Base-by-base conservation (phyloP, 345 rosid genomes). In the Acer campestre region DNA sequence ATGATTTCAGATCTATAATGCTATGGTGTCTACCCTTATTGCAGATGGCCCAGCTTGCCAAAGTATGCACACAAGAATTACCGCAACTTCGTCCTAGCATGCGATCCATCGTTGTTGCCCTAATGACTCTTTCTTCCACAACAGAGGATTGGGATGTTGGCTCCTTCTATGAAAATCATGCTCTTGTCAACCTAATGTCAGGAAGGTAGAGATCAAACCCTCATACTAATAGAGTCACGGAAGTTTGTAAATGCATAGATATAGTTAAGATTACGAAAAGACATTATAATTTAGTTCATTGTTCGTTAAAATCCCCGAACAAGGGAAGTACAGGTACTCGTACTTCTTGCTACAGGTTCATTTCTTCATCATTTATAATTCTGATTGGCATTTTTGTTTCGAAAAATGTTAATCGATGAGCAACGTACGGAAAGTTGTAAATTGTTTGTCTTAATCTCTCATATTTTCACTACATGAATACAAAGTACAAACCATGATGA, bases 1-100 rank as follows among this genome's bases (percentile, higher is more conserved):
- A 17, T 9, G 68, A 61, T 79, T 66, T 53, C 13, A 46, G 23
- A 77, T 66, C 3, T 10, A 53, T 65, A 31, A 69, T 78, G 25
- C 73, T n/a, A 10, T 29, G 59, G 48, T 63, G 61, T 61, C 35
- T 73, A 25, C 18, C 46, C 70, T 46, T 29, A 59, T 75, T 76
- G 78, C 91, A 96, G 99, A 92, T 96, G 94, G 92, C 94, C 58
- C 93, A 89, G 80, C 89, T 96, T 63, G 99, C 94, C 27, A 90
- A 82, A 80, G 98, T 89, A 10, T 94, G 99, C 85, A 92, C 99
- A 4, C 91, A 86, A 68, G 98, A 89, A 86, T 88, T 84, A 58
- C 92, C 98, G 42, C 97, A 88, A 75, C 79, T 86, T 66, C 91
- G 98, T 5, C 98, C 98, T 1, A 89, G 89, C 40, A 96, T 91